Evolutionary conservation across 1,284 basidiomycete species (phyloP).

Genomic region (Hemileia vastatrix): DNA sequence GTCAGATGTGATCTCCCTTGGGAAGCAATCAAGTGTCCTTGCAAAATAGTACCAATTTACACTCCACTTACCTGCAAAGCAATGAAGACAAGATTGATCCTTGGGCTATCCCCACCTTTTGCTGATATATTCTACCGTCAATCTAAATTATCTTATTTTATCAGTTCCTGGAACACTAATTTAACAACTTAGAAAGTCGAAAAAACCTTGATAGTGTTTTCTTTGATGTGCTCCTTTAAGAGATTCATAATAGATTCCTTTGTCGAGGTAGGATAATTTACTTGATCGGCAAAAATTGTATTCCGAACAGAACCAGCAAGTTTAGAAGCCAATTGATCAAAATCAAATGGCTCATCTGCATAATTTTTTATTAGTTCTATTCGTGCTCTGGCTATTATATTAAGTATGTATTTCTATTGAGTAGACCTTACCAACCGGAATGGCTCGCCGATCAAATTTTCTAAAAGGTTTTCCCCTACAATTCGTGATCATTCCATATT

Average conservation of each 20-base stretch:
- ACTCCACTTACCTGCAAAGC: constrained; percentile 53
- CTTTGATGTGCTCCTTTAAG: constrained; percentile 76
- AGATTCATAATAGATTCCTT: constrained; percentile 60
- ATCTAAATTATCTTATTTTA: constrained; percentile 52
- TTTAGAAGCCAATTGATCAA: constrained; percentile 58
- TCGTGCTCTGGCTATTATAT: no score
- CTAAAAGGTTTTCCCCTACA: constrained; percentile 52
- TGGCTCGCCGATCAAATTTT: constrained; percentile 55
- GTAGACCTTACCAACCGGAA: constrained; percentile 54
- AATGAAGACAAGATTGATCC: constrained; percentile 82
- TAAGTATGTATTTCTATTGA: no score
- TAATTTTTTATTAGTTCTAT: no score
- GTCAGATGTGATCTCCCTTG: background rate
- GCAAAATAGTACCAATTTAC: background rate
- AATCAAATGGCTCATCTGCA: constrained; percentile 62
- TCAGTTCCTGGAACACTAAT: background rate
- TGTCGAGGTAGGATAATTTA: constrained; percentile 53
- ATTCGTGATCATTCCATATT: constrained; percentile 55
- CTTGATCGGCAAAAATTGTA: constrained; percentile 76
- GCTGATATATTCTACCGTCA: constrained; percentile 65
- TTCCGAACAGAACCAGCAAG: constrained; percentile 60
- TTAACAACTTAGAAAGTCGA: background rate
- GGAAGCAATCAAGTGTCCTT: background rate
- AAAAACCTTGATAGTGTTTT: constrained; percentile 78
- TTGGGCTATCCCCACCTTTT: constrained; percentile 86